Evolutionary conservation across 2,329 filamentous ascomycete species (phyloP).

Genomic region (Byssoonygena ceratinophila): DNA sequence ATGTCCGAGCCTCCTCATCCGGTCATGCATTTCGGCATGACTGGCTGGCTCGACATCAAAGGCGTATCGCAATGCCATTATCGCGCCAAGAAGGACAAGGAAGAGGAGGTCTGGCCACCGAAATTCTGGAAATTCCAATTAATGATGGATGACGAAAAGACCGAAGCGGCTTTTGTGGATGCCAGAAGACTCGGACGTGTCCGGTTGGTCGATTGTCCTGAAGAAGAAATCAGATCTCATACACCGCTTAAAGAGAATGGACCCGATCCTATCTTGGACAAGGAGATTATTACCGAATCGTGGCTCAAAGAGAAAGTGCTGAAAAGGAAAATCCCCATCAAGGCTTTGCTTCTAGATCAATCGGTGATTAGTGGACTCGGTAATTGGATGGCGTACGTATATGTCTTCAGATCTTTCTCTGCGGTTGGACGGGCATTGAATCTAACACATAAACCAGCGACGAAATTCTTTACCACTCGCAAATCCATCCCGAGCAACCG

Average conservation of each 20-base stretch:
- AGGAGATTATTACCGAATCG: constrained; percentile 60
- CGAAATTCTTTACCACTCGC: constrained; percentile 81
- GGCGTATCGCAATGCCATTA: constrained; percentile 71
- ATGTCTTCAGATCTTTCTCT: not conserved
- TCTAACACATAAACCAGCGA: constrained; percentile 42
- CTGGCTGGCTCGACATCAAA: constrained; percentile 79
- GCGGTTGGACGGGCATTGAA: not conserved
- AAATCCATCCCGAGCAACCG: constrained; percentile 85
- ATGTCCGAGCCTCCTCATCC: constrained; percentile 70
- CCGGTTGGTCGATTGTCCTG: constrained; percentile 70
- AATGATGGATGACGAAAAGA: constrained; percentile 53
- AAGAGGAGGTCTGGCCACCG: constrained; percentile 67
- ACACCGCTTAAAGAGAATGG: constrained; percentile 83
- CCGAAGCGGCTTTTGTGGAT: constrained; percentile 70
- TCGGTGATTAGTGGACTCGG: constrained; percentile 82
- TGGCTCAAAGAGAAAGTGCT: constrained; percentile 64
- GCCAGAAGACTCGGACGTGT: constrained; percentile 67
- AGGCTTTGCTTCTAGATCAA: constrained; percentile 81
- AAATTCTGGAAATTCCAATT: constrained; percentile 81
- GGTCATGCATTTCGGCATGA: constrained; percentile 74
- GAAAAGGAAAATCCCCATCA: constrained; percentile 73
- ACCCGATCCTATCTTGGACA: constrained; percentile 80
- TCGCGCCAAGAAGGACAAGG: constrained; percentile 49
- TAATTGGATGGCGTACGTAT: constrained; percentile 73
- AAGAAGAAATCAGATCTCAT: constrained; percentile 60